Percentiles rank a stretch among this genome's conserved stretches.
Evolutionary conservation across 2,329 filamentous ascomycete genomes (phyloP).

Genomic region (Epichloe festucae): DNA sequence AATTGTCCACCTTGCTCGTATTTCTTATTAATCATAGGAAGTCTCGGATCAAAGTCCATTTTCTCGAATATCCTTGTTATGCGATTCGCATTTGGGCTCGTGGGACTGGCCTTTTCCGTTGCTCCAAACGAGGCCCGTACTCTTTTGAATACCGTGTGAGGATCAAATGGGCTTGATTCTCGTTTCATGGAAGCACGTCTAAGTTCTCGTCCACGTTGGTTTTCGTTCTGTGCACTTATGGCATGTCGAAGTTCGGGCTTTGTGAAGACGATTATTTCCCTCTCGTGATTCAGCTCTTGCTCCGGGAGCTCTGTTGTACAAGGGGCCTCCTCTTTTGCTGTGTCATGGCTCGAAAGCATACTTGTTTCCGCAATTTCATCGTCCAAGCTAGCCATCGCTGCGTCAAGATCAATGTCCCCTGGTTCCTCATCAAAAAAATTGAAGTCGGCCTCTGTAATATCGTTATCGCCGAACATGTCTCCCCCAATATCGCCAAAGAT

Average conservation of each 20-base stretch:
- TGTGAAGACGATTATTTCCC: slow-evolving; percentile 32
- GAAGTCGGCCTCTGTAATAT: slow-evolving; percentile 73
- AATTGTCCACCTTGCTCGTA: slow-evolving; percentile 45
- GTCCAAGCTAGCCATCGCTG: slow-evolving; percentile 13
- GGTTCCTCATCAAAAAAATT: slow-evolving; percentile 65
- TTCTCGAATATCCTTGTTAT: slow-evolving; percentile 40
- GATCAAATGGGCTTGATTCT: slow-evolving; percentile 43
- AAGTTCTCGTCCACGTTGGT: slow-evolving; percentile 18
- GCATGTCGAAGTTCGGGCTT: slow-evolving; percentile 48
- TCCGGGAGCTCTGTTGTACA: slow-evolving; percentile 7
- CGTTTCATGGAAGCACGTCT: slow-evolving; percentile 29
- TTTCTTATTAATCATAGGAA: slow-evolving; percentile 43
- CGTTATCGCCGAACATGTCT: slow-evolving; percentile 59
- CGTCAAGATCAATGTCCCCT: slow-evolving; percentile 25
- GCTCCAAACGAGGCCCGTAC: slow-evolving; percentile 33
- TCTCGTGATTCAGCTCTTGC: slow-evolving; percentile 9
- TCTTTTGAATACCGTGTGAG: slow-evolving; percentile 47
- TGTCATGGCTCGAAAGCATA: not conserved
- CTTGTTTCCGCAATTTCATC: slow-evolving; percentile 5
- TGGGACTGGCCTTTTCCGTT: slow-evolving; percentile 10
- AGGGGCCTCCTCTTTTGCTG: slow-evolving; percentile 8
- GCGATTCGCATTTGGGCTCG: slow-evolving; percentile 14
- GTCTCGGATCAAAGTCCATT: slow-evolving; percentile 38
- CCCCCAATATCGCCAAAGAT: slow-evolving; percentile 59
- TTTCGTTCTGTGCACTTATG: slow-evolving; percentile 37